These are phyloP conservation scores for Hypoxylon sp. DNA, from an alignment of 2,329 filamentous ascomycete genomes.

Conservation along the genomic window DNA sequence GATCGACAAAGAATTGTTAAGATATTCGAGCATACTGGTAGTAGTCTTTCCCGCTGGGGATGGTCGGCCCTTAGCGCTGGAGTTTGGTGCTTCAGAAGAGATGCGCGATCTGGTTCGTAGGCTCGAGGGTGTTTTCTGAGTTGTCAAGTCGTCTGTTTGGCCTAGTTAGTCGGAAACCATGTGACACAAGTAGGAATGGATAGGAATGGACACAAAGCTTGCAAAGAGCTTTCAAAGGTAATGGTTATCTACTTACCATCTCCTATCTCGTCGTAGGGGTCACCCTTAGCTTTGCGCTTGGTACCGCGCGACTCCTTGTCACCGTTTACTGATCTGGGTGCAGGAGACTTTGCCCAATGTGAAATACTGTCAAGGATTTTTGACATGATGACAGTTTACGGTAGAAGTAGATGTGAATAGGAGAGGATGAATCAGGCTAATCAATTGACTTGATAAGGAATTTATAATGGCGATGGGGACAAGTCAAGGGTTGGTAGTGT, in stretches of 20 bases:
- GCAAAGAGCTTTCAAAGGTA: neutral
- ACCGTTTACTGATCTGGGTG: conserved; percentile 36
- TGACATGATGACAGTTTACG: conserved; percentile 28
- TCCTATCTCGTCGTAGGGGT: conserved; percentile 51
- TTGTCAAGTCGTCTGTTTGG: conserved; percentile 43
- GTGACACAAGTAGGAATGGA: neutral
- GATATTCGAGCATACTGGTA: conserved; percentile 38
- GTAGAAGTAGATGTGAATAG: neutral
- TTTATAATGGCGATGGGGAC: neutral
- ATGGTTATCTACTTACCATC: conserved; percentile 44
- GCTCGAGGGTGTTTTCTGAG: conserved; percentile 40
- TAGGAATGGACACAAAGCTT: neutral
- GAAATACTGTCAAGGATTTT: conserved; percentile 10
- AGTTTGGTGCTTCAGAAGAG: conserved; percentile 46
- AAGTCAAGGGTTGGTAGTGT: conserved; percentile 8
- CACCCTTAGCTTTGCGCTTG: conserved; percentile 52
- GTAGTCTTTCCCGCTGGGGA: conserved; percentile 39
- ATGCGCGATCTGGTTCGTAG: conserved; percentile 47
- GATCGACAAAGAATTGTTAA: neutral
- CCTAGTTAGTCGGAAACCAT: conserved; percentile 16
- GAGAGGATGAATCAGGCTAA: neutral
- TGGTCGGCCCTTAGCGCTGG: conserved; percentile 39
- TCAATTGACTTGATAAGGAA: conserved; percentile 17
- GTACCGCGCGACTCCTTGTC: conserved; percentile 41
- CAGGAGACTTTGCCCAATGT: conserved; percentile 30